Percentiles rank a stretch among this genome's conserved stretches.
phyloP scores from a whole-genome alignment of 306 rosid genomes.

The Vachellia pachyceras region DNA sequence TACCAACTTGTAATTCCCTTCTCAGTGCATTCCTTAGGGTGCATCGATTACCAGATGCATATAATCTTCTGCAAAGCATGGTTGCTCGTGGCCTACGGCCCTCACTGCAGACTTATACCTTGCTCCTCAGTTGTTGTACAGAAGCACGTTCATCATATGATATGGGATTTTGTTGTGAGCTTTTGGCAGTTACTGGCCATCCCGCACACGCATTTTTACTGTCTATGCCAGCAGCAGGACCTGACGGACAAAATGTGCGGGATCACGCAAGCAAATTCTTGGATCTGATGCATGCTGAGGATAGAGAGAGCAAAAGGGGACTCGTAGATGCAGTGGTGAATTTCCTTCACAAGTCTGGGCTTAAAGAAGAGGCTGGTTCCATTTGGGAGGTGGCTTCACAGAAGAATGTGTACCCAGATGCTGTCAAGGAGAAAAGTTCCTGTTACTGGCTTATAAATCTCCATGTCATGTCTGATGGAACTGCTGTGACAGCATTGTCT shows the following conservation, averaged over 20 bases:
- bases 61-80: slow-evolving; percentile 78
- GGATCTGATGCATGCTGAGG: slow-evolving; percentile 89
- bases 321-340: slow-evolving; percentile 98
- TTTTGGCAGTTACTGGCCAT: slow-evolving; percentile 81
- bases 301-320: slow-evolving; percentile 94
- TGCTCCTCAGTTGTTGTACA: slow-evolving; percentile 92
- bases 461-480: slow-evolving; percentile 97
- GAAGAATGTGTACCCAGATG: slow-evolving; percentile 88
- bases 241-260: slow-evolving; percentile 84
- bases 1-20: slow-evolving; percentile 89
- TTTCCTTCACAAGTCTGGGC: slow-evolving; percentile 95
- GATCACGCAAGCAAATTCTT: slow-evolving; percentile 78
- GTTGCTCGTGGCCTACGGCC: slow-evolving; percentile 74
- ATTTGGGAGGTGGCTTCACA: slow-evolving; percentile 95
- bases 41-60: slow-evolving; percentile 73
- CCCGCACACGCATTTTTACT: slow-evolving; percentile 84
- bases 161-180: slow-evolving; percentile 71
- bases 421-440: slow-evolving; percentile 77
- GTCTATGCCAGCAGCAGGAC: slow-evolving; percentile 91
- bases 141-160: slow-evolving; percentile 75
- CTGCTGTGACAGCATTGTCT: slow-evolving; percentile 88
- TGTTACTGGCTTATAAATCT: slow-evolving; percentile 95
- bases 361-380: slow-evolving; percentile 96
- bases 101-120: slow-evolving; percentile 86
- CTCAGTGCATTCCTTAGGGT: slow-evolving; percentile 91